Evolutionary conservation across 768 basidiomycete genomes (phyloP).

Genomic region (Xerocomellus amylosporus): DNA sequence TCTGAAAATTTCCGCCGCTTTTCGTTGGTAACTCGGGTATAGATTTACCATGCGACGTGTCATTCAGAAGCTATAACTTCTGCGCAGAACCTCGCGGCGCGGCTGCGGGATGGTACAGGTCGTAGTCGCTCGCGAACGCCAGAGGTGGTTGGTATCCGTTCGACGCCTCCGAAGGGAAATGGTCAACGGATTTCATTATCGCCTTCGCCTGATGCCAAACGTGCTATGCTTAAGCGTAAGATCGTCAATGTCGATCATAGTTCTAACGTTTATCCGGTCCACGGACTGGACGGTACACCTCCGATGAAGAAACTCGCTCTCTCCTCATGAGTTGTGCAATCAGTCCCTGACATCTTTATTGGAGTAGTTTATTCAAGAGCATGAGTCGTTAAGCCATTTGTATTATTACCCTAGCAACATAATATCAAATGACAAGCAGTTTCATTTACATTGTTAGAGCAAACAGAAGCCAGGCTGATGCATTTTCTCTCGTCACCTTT

Average conservation of each 20-base stretch:
- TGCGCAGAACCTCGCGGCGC: conserved; percentile 62
- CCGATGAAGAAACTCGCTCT: conserved; percentile 68
- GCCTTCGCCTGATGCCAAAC: conserved; percentile 51
- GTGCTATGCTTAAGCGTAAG: conserved; percentile 73
- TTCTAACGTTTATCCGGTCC: conserved; percentile 31
- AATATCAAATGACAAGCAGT: not conserved
- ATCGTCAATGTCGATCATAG: conserved; percentile 48
- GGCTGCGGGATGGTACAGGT: conserved; percentile 58
- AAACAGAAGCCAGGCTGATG: too few species aligned
- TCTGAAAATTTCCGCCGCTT: not conserved
- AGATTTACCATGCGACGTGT: conserved; percentile 96
- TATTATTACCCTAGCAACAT: conserved; percentile 24
- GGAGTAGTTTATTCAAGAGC: conserved; percentile 32
- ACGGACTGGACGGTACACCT: conserved; percentile 50
- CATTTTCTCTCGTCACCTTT: not conserved
- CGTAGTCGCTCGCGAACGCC: conserved; percentile 78
- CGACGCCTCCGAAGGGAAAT: conserved; percentile 37
- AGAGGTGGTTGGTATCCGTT: conserved; percentile 44
- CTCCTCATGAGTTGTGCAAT: conserved; percentile 25
- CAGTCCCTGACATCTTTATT: conserved; percentile 28
- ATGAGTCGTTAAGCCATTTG: conserved; percentile 24
- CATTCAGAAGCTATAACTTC: conserved; percentile 75
- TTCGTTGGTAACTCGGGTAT: conserved; percentile 6
- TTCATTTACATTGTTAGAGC: too few species aligned
- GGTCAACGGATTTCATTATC: conserved; percentile 41